These are phyloP conservation scores for Amphibolis antarctica DNA, from an alignment of 106 monocot species.

Conservation along the genomic window DNA sequence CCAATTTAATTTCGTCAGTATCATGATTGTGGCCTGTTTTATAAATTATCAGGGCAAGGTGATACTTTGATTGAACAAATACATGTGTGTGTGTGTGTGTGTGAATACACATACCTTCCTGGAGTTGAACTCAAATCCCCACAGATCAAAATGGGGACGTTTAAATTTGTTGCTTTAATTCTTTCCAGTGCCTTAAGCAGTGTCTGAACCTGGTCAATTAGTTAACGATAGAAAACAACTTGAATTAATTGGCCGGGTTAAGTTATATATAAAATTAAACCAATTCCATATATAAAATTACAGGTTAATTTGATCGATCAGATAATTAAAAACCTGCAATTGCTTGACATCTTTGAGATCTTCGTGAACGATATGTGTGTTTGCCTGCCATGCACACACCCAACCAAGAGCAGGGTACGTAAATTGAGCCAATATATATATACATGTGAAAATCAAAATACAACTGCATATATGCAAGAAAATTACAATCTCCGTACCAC, in stretches of 20 bases:
- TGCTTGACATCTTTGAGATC: conserved; percentile 64
- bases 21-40: too few species aligned
- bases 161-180: conserved; percentile 80
- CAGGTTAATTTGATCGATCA: neutral
- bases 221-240: neutral
- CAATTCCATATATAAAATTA: too few species aligned
- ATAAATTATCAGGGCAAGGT: too few species aligned
- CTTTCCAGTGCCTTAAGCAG: conserved; percentile 91
- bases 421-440: too few species aligned
- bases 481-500: too few species aligned
- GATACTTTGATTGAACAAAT: too few species aligned
- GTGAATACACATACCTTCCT: too few species aligned
- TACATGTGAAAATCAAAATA: too few species aligned
- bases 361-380: conserved; percentile 31
- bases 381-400: too few species aligned
- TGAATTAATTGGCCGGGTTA: neutral
- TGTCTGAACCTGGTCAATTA: conserved; percentile 59
- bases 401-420: too few species aligned
- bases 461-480: too few species aligned
- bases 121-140: conserved; percentile 89
- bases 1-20: neutral
- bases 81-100: too few species aligned
- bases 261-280: neutral
- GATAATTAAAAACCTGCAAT: conserved; percentile 46
- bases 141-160: conserved; percentile 96